These are phyloP conservation scores for Omphalotus guepiniiformis DNA, from an alignment of 768 basidiomycete genomes.

Conservation along the genomic window DNA sequence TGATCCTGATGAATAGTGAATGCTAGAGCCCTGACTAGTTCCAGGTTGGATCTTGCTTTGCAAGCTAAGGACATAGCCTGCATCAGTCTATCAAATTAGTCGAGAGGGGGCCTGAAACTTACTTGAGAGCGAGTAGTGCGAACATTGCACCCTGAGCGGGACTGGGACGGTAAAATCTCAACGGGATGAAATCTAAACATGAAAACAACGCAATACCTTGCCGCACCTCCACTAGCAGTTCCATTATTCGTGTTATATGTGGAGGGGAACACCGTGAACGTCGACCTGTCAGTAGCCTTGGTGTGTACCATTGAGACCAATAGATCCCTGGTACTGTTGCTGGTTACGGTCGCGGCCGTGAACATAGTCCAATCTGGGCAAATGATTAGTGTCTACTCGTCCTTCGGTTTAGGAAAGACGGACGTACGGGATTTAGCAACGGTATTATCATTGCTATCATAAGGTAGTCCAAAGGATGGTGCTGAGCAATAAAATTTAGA, in stretches of 20 bases:
- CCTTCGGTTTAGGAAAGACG: background rate
- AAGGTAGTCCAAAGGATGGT: conserved; percentile 5
- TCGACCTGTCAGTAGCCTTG: background rate
- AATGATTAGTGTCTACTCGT: background rate
- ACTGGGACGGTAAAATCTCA: background rate
- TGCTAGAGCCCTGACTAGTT: conserved; percentile 6
- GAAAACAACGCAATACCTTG: background rate
- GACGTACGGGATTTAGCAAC: conserved; percentile 6
- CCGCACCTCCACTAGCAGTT: background rate
- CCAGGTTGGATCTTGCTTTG: too few relatives aligned
- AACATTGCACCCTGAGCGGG: conserved; percentile 10
- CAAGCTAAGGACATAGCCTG: conserved; percentile 8
- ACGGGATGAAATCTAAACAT: too few relatives aligned
- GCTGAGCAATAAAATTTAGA: background rate
- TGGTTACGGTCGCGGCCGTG: conserved; percentile 3
- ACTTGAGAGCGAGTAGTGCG: conserved; percentile 16
- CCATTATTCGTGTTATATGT: conserved; percentile 5
- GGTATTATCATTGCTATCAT: conserved; percentile 1
- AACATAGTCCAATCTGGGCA: conserved; percentile 8
- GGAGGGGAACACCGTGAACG: conserved; percentile 3
- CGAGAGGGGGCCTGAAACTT: conserved; percentile 2
- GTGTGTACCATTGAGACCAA: conserved; percentile 6
- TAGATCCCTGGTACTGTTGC: background rate
- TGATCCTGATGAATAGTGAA: background rate
- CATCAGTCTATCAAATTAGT: background rate